Evolutionary conservation across 352 stramenopile species (phyloP).

Genomic region (Blastocystis sp.): DNA sequence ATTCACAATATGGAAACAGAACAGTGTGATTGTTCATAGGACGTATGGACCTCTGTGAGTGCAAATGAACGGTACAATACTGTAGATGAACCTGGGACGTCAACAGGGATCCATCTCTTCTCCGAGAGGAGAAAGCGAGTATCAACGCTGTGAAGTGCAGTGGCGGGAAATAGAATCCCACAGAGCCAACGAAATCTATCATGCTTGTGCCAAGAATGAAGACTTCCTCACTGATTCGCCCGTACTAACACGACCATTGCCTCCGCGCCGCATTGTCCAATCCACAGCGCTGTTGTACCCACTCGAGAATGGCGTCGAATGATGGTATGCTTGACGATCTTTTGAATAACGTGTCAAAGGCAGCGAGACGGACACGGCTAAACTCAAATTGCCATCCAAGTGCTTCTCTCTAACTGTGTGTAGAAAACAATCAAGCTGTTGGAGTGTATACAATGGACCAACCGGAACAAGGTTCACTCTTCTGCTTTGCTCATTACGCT

Average conservation of each 20-base stretch:
- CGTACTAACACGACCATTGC: constrained; percentile 12
- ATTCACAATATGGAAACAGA: no score
- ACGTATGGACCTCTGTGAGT: no score
- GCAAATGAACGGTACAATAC: no score
- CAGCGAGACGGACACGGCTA: neutral
- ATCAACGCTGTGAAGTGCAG: neutral
- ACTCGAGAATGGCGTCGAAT: constrained; percentile 9
- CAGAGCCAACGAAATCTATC: neutral
- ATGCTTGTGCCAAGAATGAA: neutral
- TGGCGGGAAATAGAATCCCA: neutral
- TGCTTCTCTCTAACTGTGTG: neutral
- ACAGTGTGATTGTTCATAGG: no score
- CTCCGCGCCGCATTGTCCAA: neutral
- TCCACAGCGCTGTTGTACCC: constrained; percentile 4
- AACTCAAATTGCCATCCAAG: neutral
- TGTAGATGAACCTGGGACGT: no score
- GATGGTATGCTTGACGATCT: constrained; percentile 6
- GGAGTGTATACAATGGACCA: constrained; percentile 34
- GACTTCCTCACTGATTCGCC: neutral
- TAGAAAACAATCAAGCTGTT: constrained; percentile 28
- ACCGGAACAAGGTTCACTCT: neutral
- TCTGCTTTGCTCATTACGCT: neutral
- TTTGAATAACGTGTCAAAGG: neutral
- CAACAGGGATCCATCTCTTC: no score
- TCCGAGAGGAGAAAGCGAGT: neutral